These are phyloP conservation scores for Berberis thunbergii DNA, from an alignment of 164 flowering plant genomes.

Conservation along the genomic window DNA sequence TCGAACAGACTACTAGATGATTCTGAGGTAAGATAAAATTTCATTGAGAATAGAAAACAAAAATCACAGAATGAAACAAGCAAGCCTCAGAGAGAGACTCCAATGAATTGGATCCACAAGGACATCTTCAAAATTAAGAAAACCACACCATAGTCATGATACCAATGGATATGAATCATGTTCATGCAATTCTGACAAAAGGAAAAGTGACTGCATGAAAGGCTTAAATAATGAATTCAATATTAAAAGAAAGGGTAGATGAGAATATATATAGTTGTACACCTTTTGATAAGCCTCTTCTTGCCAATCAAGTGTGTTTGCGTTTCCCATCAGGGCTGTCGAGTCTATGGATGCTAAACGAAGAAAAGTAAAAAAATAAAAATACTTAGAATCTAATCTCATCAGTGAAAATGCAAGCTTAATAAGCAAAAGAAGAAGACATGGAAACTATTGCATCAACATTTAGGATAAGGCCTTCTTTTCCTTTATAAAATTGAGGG, in stretches of 20 bases:
- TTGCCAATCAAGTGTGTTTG: conserved; percentile 66
- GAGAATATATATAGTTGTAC: neutral
- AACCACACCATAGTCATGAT: too few relatives aligned
- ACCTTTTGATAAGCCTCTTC: conserved; percentile 86
- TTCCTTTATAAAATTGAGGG: too few relatives aligned
- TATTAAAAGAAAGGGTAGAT: neutral
- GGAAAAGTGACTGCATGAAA: neutral
- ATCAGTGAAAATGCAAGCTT: neutral
- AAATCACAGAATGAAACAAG: too few relatives aligned
- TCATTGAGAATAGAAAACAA: too few relatives aligned
- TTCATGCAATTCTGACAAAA: neutral
- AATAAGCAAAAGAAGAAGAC: neutral
- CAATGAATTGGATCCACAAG: too few relatives aligned
- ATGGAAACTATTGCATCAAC: neutral
- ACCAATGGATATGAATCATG: too few relatives aligned
- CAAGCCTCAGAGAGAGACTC: too few relatives aligned
- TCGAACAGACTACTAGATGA: too few relatives aligned
- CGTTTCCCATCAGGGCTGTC: conserved; percentile 51
- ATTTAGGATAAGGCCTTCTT: too few relatives aligned
- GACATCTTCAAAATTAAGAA: too few relatives aligned
- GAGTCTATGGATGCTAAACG: conserved; percentile 64
- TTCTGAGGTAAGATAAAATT: too few relatives aligned
- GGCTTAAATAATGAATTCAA: neutral
- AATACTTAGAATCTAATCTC: neutral
- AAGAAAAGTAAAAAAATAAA: conserved; percentile 11